These are phyloP conservation scores for Leccinum solheimii DNA, from an alignment of 1,284 basidiomycete genomes.

Conservation along the genomic window DNA sequence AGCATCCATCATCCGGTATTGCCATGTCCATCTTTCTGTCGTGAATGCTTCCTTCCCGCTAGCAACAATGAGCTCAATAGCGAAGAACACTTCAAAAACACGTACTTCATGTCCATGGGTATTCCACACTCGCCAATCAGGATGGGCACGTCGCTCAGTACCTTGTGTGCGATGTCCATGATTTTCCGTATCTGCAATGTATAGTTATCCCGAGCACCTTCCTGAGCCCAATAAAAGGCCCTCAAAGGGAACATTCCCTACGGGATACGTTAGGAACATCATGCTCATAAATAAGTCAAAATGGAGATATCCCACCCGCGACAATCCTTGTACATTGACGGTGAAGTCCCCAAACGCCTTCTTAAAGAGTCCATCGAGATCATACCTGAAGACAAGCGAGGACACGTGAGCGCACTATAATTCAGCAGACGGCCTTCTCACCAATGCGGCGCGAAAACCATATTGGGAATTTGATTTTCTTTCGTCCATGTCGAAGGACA, in stretches of 20 bases:
- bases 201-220: constrained; percentile 80
- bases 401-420: not conserved
- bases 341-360: constrained; percentile 83
- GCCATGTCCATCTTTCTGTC: constrained; percentile 78
- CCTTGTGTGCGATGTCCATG: constrained; percentile 62
- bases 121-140: constrained; percentile 90
- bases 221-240: constrained; percentile 85
- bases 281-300: not conserved
- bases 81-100: constrained; percentile 9
- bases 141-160: constrained; percentile 77
- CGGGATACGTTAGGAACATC: constrained; percentile 6
- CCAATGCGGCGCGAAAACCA: constrained; percentile 93
- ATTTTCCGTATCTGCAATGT: constrained; percentile 80
- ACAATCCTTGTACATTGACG: constrained; percentile 88
- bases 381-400: constrained; percentile 68
- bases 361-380: constrained; percentile 80
- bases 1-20: constrained; percentile 86
- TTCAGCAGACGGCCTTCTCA: constrained; percentile 33
- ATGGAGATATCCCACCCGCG: constrained; percentile 54
- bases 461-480: constrained; percentile 62
- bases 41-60: constrained; percentile 73
- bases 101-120: constrained; percentile 93
- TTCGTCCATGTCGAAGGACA: constrained; percentile 76
- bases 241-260: constrained; percentile 83
- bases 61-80: constrained; percentile 9